Evolutionary conservation across 352 stramenopile genomes (phyloP).

Genomic region (Phytophthora sansomeana): DNA sequence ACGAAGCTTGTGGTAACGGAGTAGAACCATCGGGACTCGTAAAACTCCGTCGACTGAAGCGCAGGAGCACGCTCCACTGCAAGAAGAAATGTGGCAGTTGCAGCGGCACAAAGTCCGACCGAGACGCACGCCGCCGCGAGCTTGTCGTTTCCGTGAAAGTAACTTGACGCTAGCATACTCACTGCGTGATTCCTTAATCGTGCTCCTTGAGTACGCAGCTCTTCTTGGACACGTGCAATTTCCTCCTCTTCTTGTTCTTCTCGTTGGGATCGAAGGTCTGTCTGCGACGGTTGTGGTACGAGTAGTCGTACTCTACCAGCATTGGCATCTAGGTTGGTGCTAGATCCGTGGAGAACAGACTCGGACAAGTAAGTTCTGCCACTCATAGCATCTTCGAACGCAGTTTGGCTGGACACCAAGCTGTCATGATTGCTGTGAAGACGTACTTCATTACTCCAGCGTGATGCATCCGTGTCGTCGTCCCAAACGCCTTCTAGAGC

Average conservation of each 20-base stretch:
- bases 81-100: constrained; percentile 39
- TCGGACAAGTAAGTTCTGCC: constrained; percentile 5
- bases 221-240: constrained; percentile 27
- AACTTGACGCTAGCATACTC: constrained; percentile 17
- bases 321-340: not conserved
- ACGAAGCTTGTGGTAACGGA: constrained; percentile 43
- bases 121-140: constrained; percentile 46
- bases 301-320: not conserved
- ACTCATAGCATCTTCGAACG: constrained; percentile 5
- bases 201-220: constrained; percentile 30
- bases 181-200: constrained; percentile 35
- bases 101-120: constrained; percentile 26
- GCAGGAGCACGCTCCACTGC: constrained; percentile 33
- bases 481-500: constrained; percentile 39
- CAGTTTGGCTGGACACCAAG: constrained; percentile 11
- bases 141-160: constrained; percentile 43
- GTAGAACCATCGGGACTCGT: constrained; percentile 52
- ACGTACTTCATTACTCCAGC: constrained; percentile 3
- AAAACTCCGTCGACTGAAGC: constrained; percentile 59
- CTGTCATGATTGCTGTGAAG: not conserved
- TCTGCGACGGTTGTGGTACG: constrained; percentile 2
- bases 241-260: constrained; percentile 35
- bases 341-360: not conserved
- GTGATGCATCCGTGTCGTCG: constrained; percentile 8
- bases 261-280: constrained; percentile 17